Evolutionary conservation across 257 asterid genomes (phyloP).

Genomic region (Paulownia fortunei): DNA sequence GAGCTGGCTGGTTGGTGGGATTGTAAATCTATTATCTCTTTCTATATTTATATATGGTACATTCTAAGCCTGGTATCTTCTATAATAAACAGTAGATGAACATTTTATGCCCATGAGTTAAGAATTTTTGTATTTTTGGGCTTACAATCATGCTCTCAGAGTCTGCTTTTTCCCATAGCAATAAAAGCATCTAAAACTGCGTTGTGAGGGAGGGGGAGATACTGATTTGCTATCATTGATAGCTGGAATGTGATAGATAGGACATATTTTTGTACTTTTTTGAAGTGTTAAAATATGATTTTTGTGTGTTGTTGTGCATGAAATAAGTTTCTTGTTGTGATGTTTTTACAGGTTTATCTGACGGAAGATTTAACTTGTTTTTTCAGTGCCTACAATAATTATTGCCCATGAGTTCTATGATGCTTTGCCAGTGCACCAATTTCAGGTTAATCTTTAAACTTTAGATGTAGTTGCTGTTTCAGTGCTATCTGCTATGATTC

Average conservation of each 20-base stretch:
- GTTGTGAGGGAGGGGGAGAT: too few relatives aligned
- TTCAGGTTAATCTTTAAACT: conserved; percentile 68
- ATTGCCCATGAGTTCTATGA: conserved; percentile 92
- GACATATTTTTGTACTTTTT: too few relatives aligned
- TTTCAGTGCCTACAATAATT: conserved; percentile 83
- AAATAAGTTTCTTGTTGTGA: background rate
- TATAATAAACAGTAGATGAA: too few relatives aligned
- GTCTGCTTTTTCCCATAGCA: conserved; percentile 5
- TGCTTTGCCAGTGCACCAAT: conserved; percentile 95
- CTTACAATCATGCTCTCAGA: too few relatives aligned
- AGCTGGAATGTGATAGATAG: too few relatives aligned
- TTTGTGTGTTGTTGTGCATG: background rate
- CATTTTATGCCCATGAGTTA: too few relatives aligned
- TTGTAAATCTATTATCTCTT: background rate
- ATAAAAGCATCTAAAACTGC: background rate
- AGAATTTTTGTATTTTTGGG: too few relatives aligned
- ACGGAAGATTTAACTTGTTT: conserved; percentile 1
- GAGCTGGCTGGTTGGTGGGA: background rate
- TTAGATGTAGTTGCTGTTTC: conserved; percentile 3
- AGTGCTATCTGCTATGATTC: conserved; percentile 2
- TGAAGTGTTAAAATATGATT: background rate
- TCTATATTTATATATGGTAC: too few relatives aligned
- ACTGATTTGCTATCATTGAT: too few relatives aligned
- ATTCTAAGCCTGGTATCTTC: too few relatives aligned
- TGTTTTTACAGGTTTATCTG: conserved; percentile 21